phyloP scores from a whole-genome alignment of 179 eudicot genomes.

The Spergularia azorica region DNA sequence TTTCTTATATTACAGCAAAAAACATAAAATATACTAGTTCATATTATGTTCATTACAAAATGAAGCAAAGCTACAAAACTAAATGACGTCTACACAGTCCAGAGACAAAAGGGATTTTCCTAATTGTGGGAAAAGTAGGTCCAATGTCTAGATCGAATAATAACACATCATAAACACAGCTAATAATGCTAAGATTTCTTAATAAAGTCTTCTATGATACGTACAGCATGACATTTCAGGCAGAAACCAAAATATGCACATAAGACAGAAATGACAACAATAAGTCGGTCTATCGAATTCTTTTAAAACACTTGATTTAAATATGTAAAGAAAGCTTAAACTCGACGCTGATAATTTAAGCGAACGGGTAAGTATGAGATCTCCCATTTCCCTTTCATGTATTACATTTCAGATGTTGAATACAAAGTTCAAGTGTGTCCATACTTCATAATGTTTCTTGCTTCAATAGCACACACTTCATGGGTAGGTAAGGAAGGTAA shows the following conservation, averaged over 20 bases:
- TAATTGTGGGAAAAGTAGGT: neutral
- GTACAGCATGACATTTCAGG: constrained; percentile 8
- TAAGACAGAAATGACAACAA: constrained; percentile 8
- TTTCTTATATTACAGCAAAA: neutral
- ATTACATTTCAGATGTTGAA: neutral
- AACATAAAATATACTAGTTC: neutral
- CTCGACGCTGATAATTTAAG: too few species aligned
- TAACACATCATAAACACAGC: neutral
- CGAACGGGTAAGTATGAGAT: too few species aligned
- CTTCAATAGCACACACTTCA: constrained; percentile 4
- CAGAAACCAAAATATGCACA: constrained; percentile 10
- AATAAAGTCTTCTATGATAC: neutral
- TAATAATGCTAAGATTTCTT: neutral
- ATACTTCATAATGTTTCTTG: neutral
- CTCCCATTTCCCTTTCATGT: too few species aligned
- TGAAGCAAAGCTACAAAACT: constrained; percentile 1
- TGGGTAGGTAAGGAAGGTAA: constrained; percentile 27
- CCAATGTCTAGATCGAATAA: constrained; percentile 20
- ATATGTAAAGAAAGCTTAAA: too few species aligned
- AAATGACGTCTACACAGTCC: too few species aligned
- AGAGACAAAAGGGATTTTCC: constrained; percentile 7
- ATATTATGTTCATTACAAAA: neutral
- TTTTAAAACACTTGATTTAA: neutral
- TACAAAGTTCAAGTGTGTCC: neutral
- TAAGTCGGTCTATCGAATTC: neutral